These are phyloP conservation scores for Amphirosellinia nigrospora DNA, from an alignment of 495 filamentous ascomycete species.

Conservation along the genomic window DNA sequence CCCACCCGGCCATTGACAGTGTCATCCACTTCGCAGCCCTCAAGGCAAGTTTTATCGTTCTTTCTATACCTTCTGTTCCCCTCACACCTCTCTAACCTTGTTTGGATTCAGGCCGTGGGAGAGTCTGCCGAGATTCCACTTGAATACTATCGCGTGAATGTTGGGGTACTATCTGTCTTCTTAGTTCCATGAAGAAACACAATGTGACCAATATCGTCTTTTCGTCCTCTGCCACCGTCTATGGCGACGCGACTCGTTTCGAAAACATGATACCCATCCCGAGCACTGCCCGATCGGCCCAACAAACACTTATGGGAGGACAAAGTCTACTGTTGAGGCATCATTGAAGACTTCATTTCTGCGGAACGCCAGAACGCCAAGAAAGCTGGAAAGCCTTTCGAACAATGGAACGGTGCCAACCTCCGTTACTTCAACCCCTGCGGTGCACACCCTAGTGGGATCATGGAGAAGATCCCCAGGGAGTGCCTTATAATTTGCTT, in stretches of 20 bases:
- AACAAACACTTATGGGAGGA: conserved; percentile 96
- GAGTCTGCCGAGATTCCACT: conserved; percentile 94
- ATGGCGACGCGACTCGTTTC: conserved; percentile 95
- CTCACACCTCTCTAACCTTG: conserved; percentile 5
- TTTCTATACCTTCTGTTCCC: conserved; percentile 18
- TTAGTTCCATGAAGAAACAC: conserved; percentile 84
- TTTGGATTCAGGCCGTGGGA: conserved; percentile 76
- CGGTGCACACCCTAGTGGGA: conserved; percentile 90
- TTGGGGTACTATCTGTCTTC: conserved; percentile 90
- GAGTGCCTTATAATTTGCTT: conserved; percentile 93
- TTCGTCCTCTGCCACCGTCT: conserved; percentile 85
- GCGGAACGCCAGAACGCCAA: conserved; percentile 83
- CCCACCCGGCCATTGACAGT: conserved; percentile 91
- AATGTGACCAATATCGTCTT: conserved; percentile 97
- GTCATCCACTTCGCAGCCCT: conserved; percentile 98
- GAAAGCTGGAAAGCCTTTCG: conserved; percentile 76
- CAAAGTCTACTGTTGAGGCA: conserved; percentile 88
- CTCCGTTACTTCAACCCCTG: conserved; percentile 98
- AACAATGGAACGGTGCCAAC: conserved; percentile 91
- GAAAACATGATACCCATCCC: conserved; percentile 99
- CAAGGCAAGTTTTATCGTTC: conserved; percentile 68
- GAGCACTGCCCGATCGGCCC: conserved; percentile 94
- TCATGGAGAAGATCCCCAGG: conserved; percentile 98
- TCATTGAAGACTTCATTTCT: conserved; percentile 90
- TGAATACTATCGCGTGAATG: conserved; percentile 97